phyloP scores from a whole-genome alignment of 2,329 filamentous ascomycete genomes.

The Pleomassaria siparia region DNA sequence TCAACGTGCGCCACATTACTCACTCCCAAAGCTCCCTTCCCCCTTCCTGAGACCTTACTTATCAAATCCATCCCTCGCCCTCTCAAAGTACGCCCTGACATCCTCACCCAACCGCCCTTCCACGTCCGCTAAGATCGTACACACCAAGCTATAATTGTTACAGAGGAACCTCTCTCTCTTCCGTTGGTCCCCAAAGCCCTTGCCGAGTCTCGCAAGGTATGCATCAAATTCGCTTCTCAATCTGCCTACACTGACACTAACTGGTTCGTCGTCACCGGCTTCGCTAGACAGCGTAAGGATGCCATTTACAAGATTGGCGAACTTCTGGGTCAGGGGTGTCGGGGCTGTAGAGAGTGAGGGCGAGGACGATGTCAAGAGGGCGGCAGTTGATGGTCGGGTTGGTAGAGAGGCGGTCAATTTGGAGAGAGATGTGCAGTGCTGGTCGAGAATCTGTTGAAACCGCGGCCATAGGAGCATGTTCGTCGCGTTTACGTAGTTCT shows the following conservation, averaged over 20 bases:
- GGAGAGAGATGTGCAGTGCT: constrained; percentile 85
- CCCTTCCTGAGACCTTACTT: constrained; percentile 15
- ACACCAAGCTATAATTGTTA: constrained; percentile 94
- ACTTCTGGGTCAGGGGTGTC: constrained; percentile 90
- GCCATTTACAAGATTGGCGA: constrained; percentile 86
- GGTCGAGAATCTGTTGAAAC: constrained; percentile 90
- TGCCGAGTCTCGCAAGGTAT: constrained; percentile 76
- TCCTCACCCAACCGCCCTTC: constrained; percentile 73
- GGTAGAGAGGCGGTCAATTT: constrained; percentile 51
- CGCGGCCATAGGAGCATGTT: constrained; percentile 97
- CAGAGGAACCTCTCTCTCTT: constrained; percentile 87
- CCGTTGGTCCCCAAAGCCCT: constrained; percentile 72
- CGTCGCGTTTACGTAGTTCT: constrained; percentile 90
- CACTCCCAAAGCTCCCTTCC: not conserved
- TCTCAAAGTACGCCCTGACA: constrained; percentile 73
- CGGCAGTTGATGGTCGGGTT: constrained; percentile 26
- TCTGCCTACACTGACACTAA: constrained; percentile 75
- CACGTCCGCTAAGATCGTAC: constrained; percentile 79
- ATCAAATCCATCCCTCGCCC: constrained; percentile 50
- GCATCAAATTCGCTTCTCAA: constrained; percentile 80
- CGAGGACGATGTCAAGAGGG: constrained; percentile 43
- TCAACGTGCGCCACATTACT: not conserved
- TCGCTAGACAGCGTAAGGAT: constrained; percentile 83
- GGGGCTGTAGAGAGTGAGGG: constrained; percentile 73
- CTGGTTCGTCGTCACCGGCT: constrained; percentile 90